A percentile compares a stretch with the other conserved stretches of the same genome.
Evolutionary conservation across 805 yeast genomes (phyloP).

Genomic region (Suhomyces kilbournensis): DNA sequence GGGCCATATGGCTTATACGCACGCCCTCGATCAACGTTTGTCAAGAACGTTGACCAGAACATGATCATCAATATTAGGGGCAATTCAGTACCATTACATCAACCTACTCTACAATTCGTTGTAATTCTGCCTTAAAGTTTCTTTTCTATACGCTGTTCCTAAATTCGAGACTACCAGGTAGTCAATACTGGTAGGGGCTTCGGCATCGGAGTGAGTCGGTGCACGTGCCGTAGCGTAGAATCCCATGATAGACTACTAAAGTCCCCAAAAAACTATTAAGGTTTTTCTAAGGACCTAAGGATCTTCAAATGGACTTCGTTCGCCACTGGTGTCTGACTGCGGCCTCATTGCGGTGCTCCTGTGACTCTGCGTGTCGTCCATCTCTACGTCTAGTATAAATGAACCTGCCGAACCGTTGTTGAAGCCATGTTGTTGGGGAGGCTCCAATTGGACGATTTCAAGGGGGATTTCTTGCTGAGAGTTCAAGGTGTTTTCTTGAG

Average conservation of each 20-base stretch:
- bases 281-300: constrained; percentile 12
- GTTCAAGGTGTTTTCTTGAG: neutral
- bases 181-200: neutral
- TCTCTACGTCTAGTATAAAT: constrained; percentile 32
- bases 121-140: neutral
- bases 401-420: constrained; percentile 15
- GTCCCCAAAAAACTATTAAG: too few species aligned
- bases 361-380: constrained; percentile 14
- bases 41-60: neutral
- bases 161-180: too few species aligned
- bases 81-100: neutral
- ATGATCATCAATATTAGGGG: neutral
- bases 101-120: neutral
- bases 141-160: too few species aligned
- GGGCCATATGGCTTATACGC: neutral
- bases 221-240: neutral
- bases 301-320: constrained; percentile 31
- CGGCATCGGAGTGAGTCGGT: neutral
- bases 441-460: constrained; percentile 4
- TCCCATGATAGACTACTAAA: neutral
- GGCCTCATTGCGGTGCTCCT: constrained; percentile 1
- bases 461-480: constrained; percentile 6
- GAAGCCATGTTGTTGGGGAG: neutral
- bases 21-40: neutral
- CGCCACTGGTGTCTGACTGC: constrained; percentile 13